Evolutionary conservation across 2,329 filamentous ascomycete species (phyloP), one percentile per base, ranked within the genome.

Genomic region (Sphaerostilbella broomeana): DNA sequence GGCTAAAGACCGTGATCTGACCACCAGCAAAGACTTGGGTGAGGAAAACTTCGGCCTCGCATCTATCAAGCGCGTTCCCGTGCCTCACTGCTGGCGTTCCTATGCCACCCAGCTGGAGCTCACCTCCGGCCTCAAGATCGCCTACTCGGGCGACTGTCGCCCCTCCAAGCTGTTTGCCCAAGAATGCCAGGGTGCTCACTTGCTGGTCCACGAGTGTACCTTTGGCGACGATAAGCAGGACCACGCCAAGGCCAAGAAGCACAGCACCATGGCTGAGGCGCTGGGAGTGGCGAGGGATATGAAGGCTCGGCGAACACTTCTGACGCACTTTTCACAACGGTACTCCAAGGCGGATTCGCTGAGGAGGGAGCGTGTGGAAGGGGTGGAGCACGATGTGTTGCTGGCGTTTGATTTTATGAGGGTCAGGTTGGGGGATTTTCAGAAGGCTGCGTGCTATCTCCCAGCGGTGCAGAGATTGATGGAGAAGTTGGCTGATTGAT

Each of bases 321-420:
- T 98, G 34, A 98, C 92, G 6, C 92, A 98, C 60, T 98, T 98
- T 63, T 89, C 82, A 40, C 92, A 98, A 66, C 75, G 92, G 6
- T 98, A 98, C 61, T 83, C 86, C 53, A 90, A 90, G 62, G 43
- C 55, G 10, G 58, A 59, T 19, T 55, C 57, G 30, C 44, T 64
- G 40, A 49, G 52, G 16, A 30, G 49, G 16, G 45, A 48, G 6
- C 43, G 35, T 12, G 69, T 78, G 22, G 47, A 49, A 17, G 48
- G 43, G 44, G 44, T 51, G 38, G 60, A 62, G 43, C 56, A 61
- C 5, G 52, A 56, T 25, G 76, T 86, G 12, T 70, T 85, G 42
- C 73, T 88, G 40, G 85, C 81, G 2, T 87, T 87, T 58, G 86
- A 92, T 55, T 79, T 85, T 49, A 90, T 90, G 84, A 67, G 74